Percentiles rank a stretch among this genome's conserved stretches.
Conservation (phyloP, 768 basidiomycete genomes). For the Lentinula edodes region DNA sequence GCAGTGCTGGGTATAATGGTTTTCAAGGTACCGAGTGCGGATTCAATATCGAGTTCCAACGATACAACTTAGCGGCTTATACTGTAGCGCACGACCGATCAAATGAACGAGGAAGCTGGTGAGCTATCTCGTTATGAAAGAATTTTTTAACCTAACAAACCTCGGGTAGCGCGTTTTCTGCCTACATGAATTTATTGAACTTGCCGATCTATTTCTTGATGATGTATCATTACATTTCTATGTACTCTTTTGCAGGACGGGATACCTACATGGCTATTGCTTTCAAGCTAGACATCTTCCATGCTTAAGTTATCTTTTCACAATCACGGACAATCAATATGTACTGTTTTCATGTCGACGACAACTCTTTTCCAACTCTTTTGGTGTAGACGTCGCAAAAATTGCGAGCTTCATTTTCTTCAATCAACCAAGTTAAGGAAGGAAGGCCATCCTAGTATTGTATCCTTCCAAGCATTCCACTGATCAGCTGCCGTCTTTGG, state of each 20-base stretch:
- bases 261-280: neutral
- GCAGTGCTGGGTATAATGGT: slow-evolving; percentile 74
- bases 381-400: no score
- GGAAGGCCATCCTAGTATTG: no score
- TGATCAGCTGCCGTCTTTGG: no score
- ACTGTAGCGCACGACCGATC: slow-evolving; percentile 40
- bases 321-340: neutral
- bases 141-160: no score
- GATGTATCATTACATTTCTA: neutral
- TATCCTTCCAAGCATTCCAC: no score
- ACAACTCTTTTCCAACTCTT: no score
- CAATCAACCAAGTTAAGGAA: no score
- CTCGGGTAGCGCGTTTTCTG: neutral
- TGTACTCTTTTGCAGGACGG: neutral
- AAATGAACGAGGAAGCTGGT: slow-evolving; percentile 76
- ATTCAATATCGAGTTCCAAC: slow-evolving; percentile 6
- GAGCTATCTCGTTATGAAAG: slow-evolving; percentile 16
- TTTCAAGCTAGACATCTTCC: neutral
- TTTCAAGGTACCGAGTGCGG: slow-evolving; percentile 59
- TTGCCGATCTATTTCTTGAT: neutral
- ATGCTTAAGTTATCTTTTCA: neutral
- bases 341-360: neutral
- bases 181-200: neutral
- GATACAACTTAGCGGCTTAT: neutral
- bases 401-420: no score